Evolutionary conservation across 306 rosid genomes (phyloP).

Genomic region (Cucurbita moschata): DNA sequence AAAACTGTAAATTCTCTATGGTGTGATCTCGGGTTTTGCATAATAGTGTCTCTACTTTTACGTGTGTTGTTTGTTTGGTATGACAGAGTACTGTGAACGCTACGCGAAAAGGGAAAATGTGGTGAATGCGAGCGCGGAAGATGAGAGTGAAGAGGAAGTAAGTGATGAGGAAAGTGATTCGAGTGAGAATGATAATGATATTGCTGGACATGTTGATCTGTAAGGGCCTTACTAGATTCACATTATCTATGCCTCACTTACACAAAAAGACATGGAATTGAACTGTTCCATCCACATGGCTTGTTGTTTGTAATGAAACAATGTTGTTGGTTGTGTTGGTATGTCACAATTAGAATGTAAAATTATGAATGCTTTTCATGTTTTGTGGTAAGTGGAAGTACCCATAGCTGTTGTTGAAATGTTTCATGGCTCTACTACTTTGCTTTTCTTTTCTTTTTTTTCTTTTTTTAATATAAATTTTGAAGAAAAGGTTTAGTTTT

Average conservation of each 20-base stretch:
- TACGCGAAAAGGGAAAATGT: constrained; percentile 79
- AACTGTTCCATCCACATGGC: not conserved
- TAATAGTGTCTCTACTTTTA: not conserved
- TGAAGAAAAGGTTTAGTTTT: not conserved
- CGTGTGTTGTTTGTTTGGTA: not conserved
- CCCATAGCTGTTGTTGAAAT: not conserved
- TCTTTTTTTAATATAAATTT: not conserved
- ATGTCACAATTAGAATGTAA: not conserved
- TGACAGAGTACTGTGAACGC: constrained; percentile 78
- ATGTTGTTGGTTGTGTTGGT: not conserved
- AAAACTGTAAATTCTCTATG: too few relatives aligned
- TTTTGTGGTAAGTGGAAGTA: not conserved
- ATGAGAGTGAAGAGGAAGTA: constrained; percentile 55
- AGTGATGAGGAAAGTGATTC: constrained; percentile 38
- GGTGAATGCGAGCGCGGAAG: constrained; percentile 40
- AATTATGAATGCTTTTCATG: not conserved
- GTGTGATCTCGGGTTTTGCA: not conserved
- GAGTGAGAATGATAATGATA: constrained; percentile 65
- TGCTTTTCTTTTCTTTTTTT: too few relatives aligned
- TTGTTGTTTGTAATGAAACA: not conserved
- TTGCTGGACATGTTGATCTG: constrained; percentile 81
- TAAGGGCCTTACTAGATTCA: not conserved
- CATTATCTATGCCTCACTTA: not conserved
- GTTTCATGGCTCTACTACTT: not conserved
- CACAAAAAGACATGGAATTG: not conserved